phyloP scores from a whole-genome alignment of 179 eudicot species.

The Beta macrorhiza region DNA sequence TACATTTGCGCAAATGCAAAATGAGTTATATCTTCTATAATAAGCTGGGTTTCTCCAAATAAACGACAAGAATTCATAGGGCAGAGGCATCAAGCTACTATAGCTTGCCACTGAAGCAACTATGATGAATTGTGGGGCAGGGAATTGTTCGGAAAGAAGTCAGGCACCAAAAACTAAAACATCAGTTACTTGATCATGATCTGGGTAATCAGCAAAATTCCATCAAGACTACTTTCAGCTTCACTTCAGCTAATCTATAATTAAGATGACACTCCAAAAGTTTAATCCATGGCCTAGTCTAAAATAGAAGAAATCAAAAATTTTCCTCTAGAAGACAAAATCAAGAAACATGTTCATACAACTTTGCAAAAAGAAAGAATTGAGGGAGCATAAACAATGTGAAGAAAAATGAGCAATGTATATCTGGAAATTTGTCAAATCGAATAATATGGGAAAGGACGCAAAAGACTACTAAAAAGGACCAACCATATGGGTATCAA shows the following conservation, averaged over 20 bases:
- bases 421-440: neutral
- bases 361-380: neutral
- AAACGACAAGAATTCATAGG: constrained; percentile 1
- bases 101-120: too few relatives aligned
- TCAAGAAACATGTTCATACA: neutral
- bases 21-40: neutral
- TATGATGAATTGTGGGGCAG: neutral
- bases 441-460: neutral
- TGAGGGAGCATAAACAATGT: neutral
- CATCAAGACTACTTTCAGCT: neutral
- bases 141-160: neutral
- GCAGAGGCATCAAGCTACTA: neutral
- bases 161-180: neutral
- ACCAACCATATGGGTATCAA: constrained; percentile 23
- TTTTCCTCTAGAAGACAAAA: neutral
- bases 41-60: neutral
- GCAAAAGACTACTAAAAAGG: neutral
- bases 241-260: neutral
- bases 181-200: neutral
- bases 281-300: neutral
- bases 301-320: neutral
- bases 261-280: neutral
- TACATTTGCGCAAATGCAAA: neutral
- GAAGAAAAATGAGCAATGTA: neutral
- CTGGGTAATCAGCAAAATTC: neutral